Conservation (phyloP, 768 basidiomycete species). For the Leucocoprinus leucothites region DNA sequence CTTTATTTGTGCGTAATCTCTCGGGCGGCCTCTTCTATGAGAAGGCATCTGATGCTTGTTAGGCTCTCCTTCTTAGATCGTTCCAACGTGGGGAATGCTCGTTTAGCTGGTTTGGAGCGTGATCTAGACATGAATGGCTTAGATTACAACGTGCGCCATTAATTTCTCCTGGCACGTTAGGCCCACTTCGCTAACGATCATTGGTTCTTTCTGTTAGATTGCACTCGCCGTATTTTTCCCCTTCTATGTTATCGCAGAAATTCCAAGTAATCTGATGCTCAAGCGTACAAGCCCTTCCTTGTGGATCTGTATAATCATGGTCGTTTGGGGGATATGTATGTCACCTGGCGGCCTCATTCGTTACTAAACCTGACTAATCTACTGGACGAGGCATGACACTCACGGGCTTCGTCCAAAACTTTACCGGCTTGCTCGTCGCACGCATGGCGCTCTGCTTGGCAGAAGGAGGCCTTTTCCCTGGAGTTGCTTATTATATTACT, state of each 20-base stretch:
- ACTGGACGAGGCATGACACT: slow-evolving; percentile 24
- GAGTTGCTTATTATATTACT: slow-evolving; percentile 29
- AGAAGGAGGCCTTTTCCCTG: slow-evolving; percentile 30
- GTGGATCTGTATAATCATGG: slow-evolving; percentile 31
- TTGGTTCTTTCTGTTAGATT: slow-evolving; percentile 13
- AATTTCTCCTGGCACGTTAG: neutral
- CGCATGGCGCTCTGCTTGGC: slow-evolving; percentile 26
- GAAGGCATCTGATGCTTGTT: neutral
- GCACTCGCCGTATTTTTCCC: slow-evolving; percentile 30
- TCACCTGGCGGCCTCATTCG: neutral
- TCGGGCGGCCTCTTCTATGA: too few relatives aligned
- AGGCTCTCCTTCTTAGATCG: slow-evolving; percentile 31
- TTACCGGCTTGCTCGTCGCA: slow-evolving; percentile 21
- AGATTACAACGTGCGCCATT: slow-evolving; percentile 24
- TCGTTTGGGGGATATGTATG: slow-evolving; percentile 28
- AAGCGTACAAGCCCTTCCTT: slow-evolving; percentile 30
- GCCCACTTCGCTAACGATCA: neutral
- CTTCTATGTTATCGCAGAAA: slow-evolving; percentile 28
- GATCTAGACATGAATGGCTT: slow-evolving; percentile 25
- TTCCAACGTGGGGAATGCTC: slow-evolving; percentile 30
- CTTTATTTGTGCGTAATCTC: too few relatives aligned
- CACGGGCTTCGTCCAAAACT: slow-evolving; percentile 27
- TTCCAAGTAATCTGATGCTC: slow-evolving; percentile 32
- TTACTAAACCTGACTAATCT: neutral
- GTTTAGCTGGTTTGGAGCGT: slow-evolving; percentile 24